phyloP scores from a whole-genome alignment of 2,329 filamentous ascomycete genomes.

The Septoria linicola region DNA sequence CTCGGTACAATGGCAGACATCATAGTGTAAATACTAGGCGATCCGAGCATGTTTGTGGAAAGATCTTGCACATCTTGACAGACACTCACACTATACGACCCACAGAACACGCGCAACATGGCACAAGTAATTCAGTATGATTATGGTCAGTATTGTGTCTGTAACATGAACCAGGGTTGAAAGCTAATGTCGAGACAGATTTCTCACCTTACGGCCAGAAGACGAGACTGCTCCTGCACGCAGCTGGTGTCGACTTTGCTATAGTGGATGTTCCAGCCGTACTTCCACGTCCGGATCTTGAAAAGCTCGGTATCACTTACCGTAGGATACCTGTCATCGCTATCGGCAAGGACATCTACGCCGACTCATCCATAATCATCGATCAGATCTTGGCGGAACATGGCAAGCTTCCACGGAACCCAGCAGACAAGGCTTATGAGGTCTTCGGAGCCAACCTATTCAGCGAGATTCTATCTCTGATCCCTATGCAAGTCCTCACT shows the following conservation, averaged over 20 bases:
- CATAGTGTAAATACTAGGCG: not conserved
- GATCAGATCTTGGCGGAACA: slow-evolving; percentile 22
- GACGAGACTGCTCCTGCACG: slow-evolving; percentile 30
- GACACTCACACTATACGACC: not conserved
- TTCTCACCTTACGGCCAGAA: slow-evolving; percentile 36
- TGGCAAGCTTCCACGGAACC: slow-evolving; percentile 22
- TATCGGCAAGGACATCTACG: slow-evolving; percentile 37
- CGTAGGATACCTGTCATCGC: slow-evolving; percentile 36
- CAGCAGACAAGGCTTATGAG: slow-evolving; percentile 35
- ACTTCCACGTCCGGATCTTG: slow-evolving; percentile 35
- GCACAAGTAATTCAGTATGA: slow-evolving; percentile 33
- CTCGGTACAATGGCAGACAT: slow-evolving; percentile 5
- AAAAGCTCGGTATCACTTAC: slow-evolving; percentile 35
- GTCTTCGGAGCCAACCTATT: slow-evolving; percentile 31
- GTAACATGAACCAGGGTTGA: too few relatives aligned
- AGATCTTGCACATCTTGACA: not conserved
- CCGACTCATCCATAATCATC: slow-evolving; percentile 31
- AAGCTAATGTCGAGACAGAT: slow-evolving; percentile 14
- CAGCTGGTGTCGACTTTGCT: slow-evolving; percentile 27
- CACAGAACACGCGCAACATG: too few relatives aligned
- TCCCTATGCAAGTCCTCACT: slow-evolving; percentile 26
- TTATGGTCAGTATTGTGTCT: slow-evolving; percentile 25
- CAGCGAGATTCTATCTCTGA: slow-evolving; percentile 25
- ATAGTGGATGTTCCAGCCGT: slow-evolving; percentile 31
- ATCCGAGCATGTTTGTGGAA: not conserved